Evolutionary conservation across 2,329 filamentous ascomycete species (phyloP).

Genomic region (Teratosphaeria gauchensis): DNA sequence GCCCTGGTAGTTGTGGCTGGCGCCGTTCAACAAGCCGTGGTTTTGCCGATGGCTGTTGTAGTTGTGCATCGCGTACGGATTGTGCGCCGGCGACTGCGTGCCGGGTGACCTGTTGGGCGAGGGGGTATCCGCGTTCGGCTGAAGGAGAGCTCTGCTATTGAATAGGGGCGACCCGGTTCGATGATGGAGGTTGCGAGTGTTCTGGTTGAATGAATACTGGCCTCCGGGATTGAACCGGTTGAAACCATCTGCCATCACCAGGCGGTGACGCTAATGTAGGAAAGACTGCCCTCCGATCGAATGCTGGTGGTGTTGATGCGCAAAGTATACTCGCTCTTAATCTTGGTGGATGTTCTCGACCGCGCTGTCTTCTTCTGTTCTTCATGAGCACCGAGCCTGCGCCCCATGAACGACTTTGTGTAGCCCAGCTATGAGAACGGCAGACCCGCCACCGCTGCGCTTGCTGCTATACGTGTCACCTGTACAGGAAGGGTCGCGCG

Average conservation of each 20-base stretch:
- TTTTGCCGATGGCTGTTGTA: constrained; percentile 58
- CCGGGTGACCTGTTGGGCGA: constrained; percentile 51
- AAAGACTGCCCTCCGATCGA: constrained; percentile 5
- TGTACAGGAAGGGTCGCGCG: neutral
- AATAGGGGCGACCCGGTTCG: constrained; percentile 39
- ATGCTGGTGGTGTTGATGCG: constrained; percentile 17
- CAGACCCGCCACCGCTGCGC: neutral
- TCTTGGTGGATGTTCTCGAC: constrained; percentile 34
- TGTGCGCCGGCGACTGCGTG: constrained; percentile 39
- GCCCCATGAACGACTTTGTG: constrained; percentile 22
- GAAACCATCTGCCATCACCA: constrained; percentile 60
- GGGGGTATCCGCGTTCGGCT: constrained; percentile 40
- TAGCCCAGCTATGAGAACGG: neutral
- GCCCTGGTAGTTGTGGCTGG: constrained; percentile 45
- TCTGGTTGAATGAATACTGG: constrained; percentile 46
- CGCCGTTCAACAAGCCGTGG: constrained; percentile 66
- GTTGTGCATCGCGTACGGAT: constrained; percentile 74
- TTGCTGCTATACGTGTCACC: neutral
- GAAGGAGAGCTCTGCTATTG: constrained; percentile 32
- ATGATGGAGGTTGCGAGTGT: constrained; percentile 33
- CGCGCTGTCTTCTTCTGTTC: constrained; percentile 39
- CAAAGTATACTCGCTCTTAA: constrained; percentile 10
- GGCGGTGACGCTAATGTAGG: constrained; percentile 15
- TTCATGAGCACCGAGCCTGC: constrained; percentile 35
- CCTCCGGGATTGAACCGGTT: constrained; percentile 54